Evolutionary conservation across 2,329 filamentous ascomycete genomes (phyloP).

Genomic region (Cercospora brassicicola): DNA sequence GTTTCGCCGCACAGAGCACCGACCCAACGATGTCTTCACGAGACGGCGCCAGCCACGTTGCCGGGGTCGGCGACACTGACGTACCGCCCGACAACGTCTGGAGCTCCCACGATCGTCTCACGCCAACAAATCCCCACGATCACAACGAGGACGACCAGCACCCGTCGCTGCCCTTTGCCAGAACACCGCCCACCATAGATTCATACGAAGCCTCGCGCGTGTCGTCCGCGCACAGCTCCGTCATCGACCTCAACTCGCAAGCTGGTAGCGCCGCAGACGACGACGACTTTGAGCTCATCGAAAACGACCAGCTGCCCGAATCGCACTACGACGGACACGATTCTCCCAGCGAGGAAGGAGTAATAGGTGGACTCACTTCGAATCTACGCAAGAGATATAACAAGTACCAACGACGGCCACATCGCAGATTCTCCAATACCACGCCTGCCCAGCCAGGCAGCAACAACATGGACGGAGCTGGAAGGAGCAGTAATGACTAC

Average conservation of each 20-base stretch:
- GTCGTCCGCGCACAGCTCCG: constrained; percentile 19
- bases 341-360: constrained; percentile 14
- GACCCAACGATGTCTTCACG: neutral
- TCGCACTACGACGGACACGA: constrained; percentile 21
- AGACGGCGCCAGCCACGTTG: constrained; percentile 6
- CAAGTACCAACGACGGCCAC: constrained; percentile 1
- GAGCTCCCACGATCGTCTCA: constrained; percentile 1
- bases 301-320: constrained; percentile 17
- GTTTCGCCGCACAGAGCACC: neutral
- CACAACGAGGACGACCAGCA: neutral
- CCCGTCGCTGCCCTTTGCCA: neutral
- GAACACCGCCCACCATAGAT: constrained; percentile 5
- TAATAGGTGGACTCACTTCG: constrained; percentile 12
- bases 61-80: constrained; percentile 5
- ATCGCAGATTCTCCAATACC: constrained; percentile 3
- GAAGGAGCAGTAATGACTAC: constrained; percentile 63
- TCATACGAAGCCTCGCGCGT: constrained; percentile 2
- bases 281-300: constrained; percentile 25
- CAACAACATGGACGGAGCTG: constrained; percentile 33
- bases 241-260: constrained; percentile 15
- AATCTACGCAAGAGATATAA: constrained; percentile 11
- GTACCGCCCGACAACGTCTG: constrained; percentile 5
- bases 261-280: constrained; percentile 3
- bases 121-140: neutral
- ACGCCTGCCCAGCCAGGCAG: constrained; percentile 15